Percentiles rank a stretch among this genome's conserved stretches.
Evolutionary conservation across 495 filamentous ascomycete species (phyloP).

Genomic region (Daldinia vernicosa): DNA sequence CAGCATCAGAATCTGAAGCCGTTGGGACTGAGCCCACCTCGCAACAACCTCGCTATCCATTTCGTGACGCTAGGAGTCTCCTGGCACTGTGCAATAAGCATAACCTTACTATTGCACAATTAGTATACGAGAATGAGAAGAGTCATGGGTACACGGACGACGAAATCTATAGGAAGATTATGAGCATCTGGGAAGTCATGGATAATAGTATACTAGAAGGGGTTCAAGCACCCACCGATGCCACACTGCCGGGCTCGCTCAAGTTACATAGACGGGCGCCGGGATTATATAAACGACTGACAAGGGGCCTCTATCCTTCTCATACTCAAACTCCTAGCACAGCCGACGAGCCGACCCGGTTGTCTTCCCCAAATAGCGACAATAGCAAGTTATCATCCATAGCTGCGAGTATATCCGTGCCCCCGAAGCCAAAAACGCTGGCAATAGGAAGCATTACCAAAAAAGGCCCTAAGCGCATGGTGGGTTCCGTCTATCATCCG

Average conservation of each 20-base stretch:
- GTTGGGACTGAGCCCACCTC: constrained; percentile 24
- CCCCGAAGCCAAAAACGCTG: constrained; percentile 6
- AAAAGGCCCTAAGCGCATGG: constrained; percentile 40
- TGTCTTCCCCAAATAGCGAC: constrained; percentile 16
- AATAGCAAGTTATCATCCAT: not conserved
- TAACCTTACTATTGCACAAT: constrained; percentile 49
- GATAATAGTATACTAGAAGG: constrained; percentile 51
- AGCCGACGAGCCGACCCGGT: constrained; percentile 5
- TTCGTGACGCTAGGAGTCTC: constrained; percentile 46
- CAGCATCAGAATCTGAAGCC: constrained; percentile 18
- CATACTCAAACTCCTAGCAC: constrained; percentile 14
- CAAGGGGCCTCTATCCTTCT: constrained; percentile 47
- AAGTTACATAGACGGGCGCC: constrained; percentile 50
- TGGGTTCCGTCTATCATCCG: constrained; percentile 46
- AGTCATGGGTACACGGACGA: constrained; percentile 49
- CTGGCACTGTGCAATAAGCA: constrained; percentile 48
- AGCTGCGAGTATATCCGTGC: not conserved
- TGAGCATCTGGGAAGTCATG: constrained; percentile 52
- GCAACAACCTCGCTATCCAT: constrained; percentile 46
- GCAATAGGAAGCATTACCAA: constrained; percentile 25
- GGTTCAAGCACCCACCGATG: constrained; percentile 45
- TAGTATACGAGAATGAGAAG: constrained; percentile 52
- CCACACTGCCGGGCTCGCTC: constrained; percentile 45
- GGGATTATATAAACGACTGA: constrained; percentile 45
- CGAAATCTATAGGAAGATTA: constrained; percentile 46